Conservation (phyloP, 2,329 filamentous ascomycete species). For the Thielaviopsis euricoi region DNA sequence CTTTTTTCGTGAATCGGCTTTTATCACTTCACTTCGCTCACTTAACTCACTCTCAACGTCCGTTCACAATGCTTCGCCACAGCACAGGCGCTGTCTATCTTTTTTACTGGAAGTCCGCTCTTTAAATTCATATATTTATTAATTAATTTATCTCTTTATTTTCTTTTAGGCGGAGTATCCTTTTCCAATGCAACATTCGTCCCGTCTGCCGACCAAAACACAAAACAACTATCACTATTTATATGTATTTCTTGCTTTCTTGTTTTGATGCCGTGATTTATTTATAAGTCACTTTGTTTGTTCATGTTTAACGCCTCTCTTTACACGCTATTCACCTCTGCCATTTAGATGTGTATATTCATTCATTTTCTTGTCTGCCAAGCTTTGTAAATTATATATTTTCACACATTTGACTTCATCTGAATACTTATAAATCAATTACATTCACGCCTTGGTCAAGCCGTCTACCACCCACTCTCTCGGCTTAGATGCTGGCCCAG, state of each 20-base stretch:
- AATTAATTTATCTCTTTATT: neutral
- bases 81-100: neutral
- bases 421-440: neutral
- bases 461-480: neutral
- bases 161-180: too few relatives aligned
- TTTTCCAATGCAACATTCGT: neutral
- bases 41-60: too few relatives aligned
- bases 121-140: neutral
- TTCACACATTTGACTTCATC: too few relatives aligned
- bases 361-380: too few relatives aligned
- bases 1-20: neutral
- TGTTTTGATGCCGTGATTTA: neutral
- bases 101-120: neutral
- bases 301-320: neutral
- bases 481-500: neutral
- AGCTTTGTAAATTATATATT: too few relatives aligned
- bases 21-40: too few relatives aligned
- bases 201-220: neutral
- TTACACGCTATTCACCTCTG: too few relatives aligned
- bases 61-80: neutral
- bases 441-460: neutral
- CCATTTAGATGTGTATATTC: too few relatives aligned
- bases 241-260: too few relatives aligned
- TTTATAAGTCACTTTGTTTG: neutral
- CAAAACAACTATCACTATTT: neutral